Base-by-base conservation (phyloP, 305 asterid genomes). In the Fraxinus greggii region DNA sequence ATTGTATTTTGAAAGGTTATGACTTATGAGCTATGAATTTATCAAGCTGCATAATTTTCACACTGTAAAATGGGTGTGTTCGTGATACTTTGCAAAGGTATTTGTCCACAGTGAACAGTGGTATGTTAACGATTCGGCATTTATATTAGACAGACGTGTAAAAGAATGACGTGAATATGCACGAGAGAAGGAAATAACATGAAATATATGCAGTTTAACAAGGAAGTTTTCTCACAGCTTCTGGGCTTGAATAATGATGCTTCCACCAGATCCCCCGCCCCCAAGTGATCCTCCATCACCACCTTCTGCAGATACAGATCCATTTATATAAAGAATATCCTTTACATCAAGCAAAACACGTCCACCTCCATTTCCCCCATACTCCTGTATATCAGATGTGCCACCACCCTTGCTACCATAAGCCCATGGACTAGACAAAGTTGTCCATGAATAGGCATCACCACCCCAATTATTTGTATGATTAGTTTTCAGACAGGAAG, bases 211-310 rank as follows among this genome's bases (percentile, higher is more conserved):
- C 69, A 86, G 82, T 86, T 70, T 79, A 85, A 88, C 86, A 36
- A 83, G 83, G 78, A 80, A 77, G 84, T 80, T 73, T 81, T 90
- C 99, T 92, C 92, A 95, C 99, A 95, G 87, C 91, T 95, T 95
- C 78, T 86, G 93, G 82, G 98, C 90, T 83, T 78, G 90, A 76
- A 93, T 33, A 45, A 88, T 73, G 81, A 95, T 88, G 84, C 99
- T 95, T 79, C 99, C 99, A 85, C 99, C 99, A 80, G 98, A 94
- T 85, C 99, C 99, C 76, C 98, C 99, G 77, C 99, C 99, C 29
- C 97, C 98, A 5, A 89, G 89, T 56, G 87, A 75, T 84, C 98
- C 97, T 79, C 98, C 99, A 88, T 92, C 92, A 82, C 99, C 99
- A 77, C 99, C 98, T 81, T 94, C 94, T 24, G 99, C 97, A 74